phyloP scores from a whole-genome alignment of 2,329 filamentous ascomycete genomes.

The Akanthomyces lecanii region DNA sequence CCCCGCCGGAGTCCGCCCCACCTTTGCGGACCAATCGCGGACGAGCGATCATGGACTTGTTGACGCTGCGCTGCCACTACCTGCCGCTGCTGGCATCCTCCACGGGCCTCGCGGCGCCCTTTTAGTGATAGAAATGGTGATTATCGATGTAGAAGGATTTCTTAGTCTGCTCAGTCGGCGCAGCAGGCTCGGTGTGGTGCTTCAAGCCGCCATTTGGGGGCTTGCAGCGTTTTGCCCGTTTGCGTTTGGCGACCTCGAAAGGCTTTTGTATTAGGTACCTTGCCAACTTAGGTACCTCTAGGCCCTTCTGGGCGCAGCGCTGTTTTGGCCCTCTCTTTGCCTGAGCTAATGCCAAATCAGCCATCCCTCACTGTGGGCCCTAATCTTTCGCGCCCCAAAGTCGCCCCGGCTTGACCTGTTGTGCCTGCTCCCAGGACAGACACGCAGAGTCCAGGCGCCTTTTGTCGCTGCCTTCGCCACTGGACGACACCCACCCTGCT shows the following conservation, averaged over 20 bases:
- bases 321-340: background rate
- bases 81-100: constrained; percentile 2
- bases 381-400: constrained; percentile 7
- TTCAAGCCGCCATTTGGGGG: no score
- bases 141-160: background rate
- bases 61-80: constrained; percentile 9
- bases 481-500: background rate
- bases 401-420: background rate
- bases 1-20: constrained; percentile 11
- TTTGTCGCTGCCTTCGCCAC: constrained; percentile 7
- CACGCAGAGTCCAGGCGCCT: background rate
- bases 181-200: background rate
- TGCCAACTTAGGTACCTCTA: background rate
- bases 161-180: background rate
- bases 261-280: background rate
- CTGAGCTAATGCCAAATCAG: background rate
- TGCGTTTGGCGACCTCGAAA: background rate
- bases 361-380: constrained; percentile 5
- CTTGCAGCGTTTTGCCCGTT: background rate
- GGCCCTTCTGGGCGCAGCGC: background rate
- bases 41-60: background rate
- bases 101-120: background rate
- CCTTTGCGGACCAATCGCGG: background rate
- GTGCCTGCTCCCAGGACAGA: background rate
- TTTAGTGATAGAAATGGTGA: no score